These are phyloP conservation scores for Talaromyces ruber DNA, from an alignment of 495 filamentous ascomycete genomes.

Conservation along the genomic window DNA sequence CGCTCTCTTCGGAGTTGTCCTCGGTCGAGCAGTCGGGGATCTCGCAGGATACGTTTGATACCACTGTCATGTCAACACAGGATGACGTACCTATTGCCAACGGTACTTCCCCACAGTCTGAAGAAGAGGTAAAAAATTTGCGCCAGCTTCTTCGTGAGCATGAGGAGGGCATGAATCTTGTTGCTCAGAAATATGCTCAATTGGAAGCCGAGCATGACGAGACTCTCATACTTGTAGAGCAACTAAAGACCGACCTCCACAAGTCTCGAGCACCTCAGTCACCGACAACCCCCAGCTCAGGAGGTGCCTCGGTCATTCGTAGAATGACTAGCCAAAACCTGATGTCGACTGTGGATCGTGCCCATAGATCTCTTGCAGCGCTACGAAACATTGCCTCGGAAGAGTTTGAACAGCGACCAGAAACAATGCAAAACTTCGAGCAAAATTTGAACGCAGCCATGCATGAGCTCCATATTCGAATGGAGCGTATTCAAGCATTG, in stretches of 20 bases:
- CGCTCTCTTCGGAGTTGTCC: conserved; percentile 93
- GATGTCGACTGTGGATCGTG: conserved; percentile 73
- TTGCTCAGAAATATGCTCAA: conserved; percentile 70
- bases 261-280: conserved; percentile 60
- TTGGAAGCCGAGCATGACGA: conserved; percentile 75
- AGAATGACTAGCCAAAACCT: conserved; percentile 92
- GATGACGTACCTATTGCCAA: conserved; percentile 15
- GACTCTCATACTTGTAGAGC: conserved; percentile 76
- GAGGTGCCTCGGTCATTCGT: conserved; percentile 51
- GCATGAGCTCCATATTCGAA: conserved; percentile 80
- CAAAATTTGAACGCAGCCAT: conserved; percentile 84
- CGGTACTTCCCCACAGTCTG: conserved; percentile 15
- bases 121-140: conserved; percentile 62
- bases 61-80: conserved; percentile 30
- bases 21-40: conserved; percentile 78
- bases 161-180: conserved; percentile 58
- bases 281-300: conserved; percentile 48
- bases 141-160: conserved; percentile 65
- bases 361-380: conserved; percentile 83
- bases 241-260: conserved; percentile 76
- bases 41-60: conserved; percentile 53
- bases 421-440: conserved; percentile 87
- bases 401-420: conserved; percentile 72
- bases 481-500: conserved; percentile 81
- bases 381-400: conserved; percentile 81